Base-by-base conservation (phyloP, 2,329 filamentous ascomycete genomes). In the Diplodia intermedia region DNA sequence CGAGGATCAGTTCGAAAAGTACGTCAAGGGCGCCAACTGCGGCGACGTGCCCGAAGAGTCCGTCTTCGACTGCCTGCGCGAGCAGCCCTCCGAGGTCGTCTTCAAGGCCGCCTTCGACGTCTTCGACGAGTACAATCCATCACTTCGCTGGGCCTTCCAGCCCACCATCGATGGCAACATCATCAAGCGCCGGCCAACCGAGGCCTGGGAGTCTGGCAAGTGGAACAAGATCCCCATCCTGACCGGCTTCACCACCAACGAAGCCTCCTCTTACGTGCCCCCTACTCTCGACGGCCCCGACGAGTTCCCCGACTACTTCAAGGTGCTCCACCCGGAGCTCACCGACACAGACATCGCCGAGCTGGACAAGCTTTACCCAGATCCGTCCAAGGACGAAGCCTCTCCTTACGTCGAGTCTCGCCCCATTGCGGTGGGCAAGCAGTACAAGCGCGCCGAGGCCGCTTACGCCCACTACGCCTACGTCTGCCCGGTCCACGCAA, bases 161-260 rank as follows among this genome's bases (percentile, higher is more conserved):
- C 90, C 90, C 8, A 86, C 89, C 43, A 85, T 92, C 68, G 89
- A 91, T 73, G 84, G 85, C 4, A 83, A 85, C 14, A 76, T 89
- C 15, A 87, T 92, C 65, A 81, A 84, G 2, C 81, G 84, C 31
- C 78, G 85, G 12, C 89, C 90, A 3, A 81, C 90, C 14, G 79
- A 83, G n/a, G 82, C 84, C n/a, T 90, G 87, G 87, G 75, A 81
- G 31, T 79, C 83, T 0, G 81, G 83, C 0, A 76, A 80, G 18
- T 86, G 83, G 75, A 82, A 89, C 71, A 82, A 83, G 70, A 81
- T 89, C 8, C 87, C 88, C 8, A 84, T 92, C 60, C 79, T 93
- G 60, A 91, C 89, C 0, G 90, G 90, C 8, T 92, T 89, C 80
- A 89, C 89, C 77, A 86, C 87, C 49, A 88, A 92, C 73, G 90